phyloP scores from a whole-genome alignment of 2,329 filamentous ascomycete genomes.

The Lasiodiplodia hormozganensis region DNA sequence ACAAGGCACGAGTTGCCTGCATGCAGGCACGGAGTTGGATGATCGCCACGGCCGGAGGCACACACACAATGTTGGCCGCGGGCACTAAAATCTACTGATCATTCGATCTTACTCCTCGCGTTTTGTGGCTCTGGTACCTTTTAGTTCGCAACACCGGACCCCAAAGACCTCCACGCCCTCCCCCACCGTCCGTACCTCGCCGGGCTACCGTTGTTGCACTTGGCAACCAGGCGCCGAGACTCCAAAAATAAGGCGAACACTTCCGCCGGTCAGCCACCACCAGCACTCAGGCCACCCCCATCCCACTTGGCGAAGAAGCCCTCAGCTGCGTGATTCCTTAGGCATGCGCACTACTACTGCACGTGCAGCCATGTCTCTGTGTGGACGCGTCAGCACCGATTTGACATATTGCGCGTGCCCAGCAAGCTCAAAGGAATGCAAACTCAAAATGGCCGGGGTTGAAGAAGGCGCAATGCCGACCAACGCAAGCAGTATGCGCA shows the following conservation, averaged over 20 bases:
- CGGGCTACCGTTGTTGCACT: background rate
- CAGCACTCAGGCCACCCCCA: background rate
- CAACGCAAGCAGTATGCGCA: background rate
- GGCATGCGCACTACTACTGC: background rate
- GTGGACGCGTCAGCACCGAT: background rate
- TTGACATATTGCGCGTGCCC: background rate
- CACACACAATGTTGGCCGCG: background rate
- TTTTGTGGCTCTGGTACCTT: conserved; percentile 2
- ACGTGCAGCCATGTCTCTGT: background rate
- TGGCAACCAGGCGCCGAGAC: conserved; percentile 15
- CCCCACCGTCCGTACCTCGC: background rate
- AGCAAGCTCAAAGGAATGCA: background rate
- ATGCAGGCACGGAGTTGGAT: conserved; percentile 12
- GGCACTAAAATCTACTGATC: background rate
- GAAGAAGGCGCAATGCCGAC: background rate
- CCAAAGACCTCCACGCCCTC: background rate
- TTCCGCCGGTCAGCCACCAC: too few species aligned
- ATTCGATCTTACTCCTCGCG: background rate
- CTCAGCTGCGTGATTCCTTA: background rate
- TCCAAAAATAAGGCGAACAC: background rate
- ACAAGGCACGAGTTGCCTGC: conserved; percentile 21
- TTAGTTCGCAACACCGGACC: background rate
- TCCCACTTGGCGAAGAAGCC: background rate
- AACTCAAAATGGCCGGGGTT: background rate
- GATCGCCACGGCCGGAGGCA: background rate